Percentiles rank a stretch among this genome's conserved stretches.
These are phyloP conservation scores for Scedosporium minutisporum DNA, from an alignment of 2,329 filamentous ascomycete species.

Conservation along the genomic window DNA sequence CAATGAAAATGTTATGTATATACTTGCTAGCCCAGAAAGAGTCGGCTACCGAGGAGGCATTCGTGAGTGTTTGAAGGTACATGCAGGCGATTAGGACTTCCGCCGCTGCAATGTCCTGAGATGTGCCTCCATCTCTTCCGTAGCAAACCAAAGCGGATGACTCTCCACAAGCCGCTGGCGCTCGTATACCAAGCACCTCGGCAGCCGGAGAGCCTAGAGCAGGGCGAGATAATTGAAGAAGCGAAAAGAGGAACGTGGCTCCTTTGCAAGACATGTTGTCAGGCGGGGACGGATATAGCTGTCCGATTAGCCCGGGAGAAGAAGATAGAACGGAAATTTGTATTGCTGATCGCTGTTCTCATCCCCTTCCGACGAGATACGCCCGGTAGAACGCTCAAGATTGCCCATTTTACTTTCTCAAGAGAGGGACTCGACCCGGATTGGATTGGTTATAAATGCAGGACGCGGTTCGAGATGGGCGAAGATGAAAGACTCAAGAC, in stretches of 20 bases:
- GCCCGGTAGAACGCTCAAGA: too few species aligned
- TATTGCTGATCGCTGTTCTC: too few species aligned
- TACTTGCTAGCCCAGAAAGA: not conserved
- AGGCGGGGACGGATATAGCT: not conserved
- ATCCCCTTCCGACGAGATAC: too few species aligned
- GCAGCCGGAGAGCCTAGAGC: too few species aligned
- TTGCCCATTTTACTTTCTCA: too few species aligned
- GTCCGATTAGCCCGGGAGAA: not conserved
- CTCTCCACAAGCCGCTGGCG: not conserved
- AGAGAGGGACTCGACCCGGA: too few species aligned
- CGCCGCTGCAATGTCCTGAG: not conserved
- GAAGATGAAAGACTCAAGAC: too few species aligned
- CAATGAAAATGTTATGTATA: not conserved
- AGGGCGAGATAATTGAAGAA: not conserved
- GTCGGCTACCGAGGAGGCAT: not conserved
- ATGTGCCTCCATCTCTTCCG: not conserved
- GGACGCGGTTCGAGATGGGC: too few species aligned
- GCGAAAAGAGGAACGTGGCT: not conserved
- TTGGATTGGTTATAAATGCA: too few species aligned
- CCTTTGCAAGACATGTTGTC: not conserved
- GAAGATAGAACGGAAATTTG: not conserved
- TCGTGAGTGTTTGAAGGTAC: not conserved
- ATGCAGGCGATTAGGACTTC: not conserved
- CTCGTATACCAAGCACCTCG: not conserved
- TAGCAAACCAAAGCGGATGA: not conserved